Conservation (phyloP, 306 rosid species). For the Lathyrus aphaca region DNA sequence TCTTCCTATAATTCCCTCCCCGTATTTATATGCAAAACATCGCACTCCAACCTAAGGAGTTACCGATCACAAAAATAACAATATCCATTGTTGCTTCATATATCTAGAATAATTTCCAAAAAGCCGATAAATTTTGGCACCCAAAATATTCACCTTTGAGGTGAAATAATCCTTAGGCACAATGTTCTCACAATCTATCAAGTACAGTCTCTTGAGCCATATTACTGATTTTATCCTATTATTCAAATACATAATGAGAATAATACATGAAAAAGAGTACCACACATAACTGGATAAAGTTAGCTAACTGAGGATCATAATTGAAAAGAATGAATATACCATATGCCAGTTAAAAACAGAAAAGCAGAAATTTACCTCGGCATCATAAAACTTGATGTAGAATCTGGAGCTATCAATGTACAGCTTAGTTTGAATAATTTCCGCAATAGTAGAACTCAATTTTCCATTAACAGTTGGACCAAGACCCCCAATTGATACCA, state of each 20-base stretch:
- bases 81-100: neutral
- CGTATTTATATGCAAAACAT: neutral
- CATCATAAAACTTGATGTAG: conserved; percentile 86
- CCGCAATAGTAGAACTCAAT: conserved; percentile 88
- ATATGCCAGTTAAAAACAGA: conserved; percentile 25
- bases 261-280: neutral
- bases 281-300: conserved; percentile 3
- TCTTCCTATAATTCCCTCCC: neutral
- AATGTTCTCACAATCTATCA: neutral
- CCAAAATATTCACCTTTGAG: neutral
- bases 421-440: conserved; percentile 84
- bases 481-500: conserved; percentile 88
- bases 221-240: neutral
- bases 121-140: neutral
- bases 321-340: neutral
- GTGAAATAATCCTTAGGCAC: conserved; percentile 4
- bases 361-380: conserved; percentile 51
- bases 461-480: conserved; percentile 80
- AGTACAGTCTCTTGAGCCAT: neutral
- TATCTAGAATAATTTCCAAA: neutral
- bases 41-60: neutral
- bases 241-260: neutral
- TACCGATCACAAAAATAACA: neutral
- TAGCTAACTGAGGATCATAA: neutral
- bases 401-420: conserved; percentile 82